These are phyloP conservation scores for Ganoderma sp. DNA, from an alignment of 1,284 basidiomycete species.

Conservation along the genomic window DNA sequence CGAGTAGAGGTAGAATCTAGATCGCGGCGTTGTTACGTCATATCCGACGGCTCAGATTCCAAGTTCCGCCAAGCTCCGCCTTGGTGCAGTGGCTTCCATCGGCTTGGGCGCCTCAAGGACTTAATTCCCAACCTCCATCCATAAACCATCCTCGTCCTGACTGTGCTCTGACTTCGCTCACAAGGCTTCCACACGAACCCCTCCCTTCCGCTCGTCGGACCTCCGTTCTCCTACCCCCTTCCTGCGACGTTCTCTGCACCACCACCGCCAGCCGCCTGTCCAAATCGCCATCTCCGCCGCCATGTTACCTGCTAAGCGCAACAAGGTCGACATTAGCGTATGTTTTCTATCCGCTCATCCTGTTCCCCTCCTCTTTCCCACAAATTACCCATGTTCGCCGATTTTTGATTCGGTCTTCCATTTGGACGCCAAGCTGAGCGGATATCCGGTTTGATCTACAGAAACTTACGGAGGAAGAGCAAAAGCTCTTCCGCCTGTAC, in stretches of 20 bases:
- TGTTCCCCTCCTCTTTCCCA: constrained; percentile 3
- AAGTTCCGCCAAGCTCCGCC: constrained; percentile 25
- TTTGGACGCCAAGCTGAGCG: constrained; percentile 6
- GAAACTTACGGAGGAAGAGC: constrained; percentile 90
- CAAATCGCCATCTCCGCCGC: constrained; percentile 32
- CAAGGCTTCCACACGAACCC: constrained; percentile 24
- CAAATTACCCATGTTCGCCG: neutral
- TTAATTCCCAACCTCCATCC: constrained; percentile 28
- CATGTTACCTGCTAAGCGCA: constrained; percentile 85
- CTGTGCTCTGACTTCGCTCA: constrained; percentile 23
- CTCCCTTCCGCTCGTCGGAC: constrained; percentile 27
- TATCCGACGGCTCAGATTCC: constrained; percentile 6
- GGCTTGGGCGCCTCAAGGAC: constrained; percentile 7
- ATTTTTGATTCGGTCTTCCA: neutral
- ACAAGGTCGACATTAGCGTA: constrained; percentile 92
- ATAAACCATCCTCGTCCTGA: constrained; percentile 10
- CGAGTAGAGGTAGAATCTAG: constrained; percentile 8
- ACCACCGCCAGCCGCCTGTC: constrained; percentile 9
- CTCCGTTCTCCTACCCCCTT: constrained; percentile 20
- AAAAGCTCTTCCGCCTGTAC: constrained; percentile 93
- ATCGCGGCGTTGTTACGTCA: constrained; percentile 23
- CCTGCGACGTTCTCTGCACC: constrained; percentile 2
- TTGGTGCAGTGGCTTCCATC: neutral
- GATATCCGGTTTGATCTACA: constrained; percentile 41
- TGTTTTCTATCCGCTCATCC: constrained; percentile 38